phyloP scores from a whole-genome alignment of 2,329 filamentous ascomycete species.

The Fusarium buharicum region DNA sequence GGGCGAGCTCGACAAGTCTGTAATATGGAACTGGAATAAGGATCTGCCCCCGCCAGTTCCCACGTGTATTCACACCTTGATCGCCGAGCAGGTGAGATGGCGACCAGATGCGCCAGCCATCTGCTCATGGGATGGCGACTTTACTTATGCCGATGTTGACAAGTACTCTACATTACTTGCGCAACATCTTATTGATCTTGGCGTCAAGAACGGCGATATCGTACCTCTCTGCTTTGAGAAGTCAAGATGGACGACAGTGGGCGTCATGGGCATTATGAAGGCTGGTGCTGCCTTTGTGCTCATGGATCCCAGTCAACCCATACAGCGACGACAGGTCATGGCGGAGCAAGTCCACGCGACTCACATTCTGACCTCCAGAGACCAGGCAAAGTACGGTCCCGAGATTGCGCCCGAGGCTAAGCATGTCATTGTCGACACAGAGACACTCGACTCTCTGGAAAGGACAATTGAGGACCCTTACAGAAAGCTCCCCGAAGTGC shows the following conservation, averaged over 20 bases:
- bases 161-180: constrained; percentile 40
- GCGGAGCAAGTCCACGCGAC: constrained; percentile 34
- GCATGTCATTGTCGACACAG: constrained; percentile 32
- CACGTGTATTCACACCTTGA: constrained; percentile 42
- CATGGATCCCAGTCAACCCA: constrained; percentile 45
- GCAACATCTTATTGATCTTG: constrained; percentile 33
- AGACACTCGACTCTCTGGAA: constrained; percentile 24
- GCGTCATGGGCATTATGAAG: constrained; percentile 48
- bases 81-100: constrained; percentile 40
- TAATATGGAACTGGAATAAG: constrained; percentile 44
- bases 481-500: constrained; percentile 50
- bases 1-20: constrained; percentile 35
- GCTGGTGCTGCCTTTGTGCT: constrained; percentile 50
- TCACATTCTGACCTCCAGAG: constrained; percentile 36
- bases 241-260: constrained; percentile 46
- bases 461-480: constrained; percentile 25
- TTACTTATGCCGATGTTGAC: constrained; percentile 46
- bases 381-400: constrained; percentile 26
- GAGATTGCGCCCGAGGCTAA: constrained; percentile 37
- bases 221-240: constrained; percentile 50
- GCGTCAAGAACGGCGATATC: constrained; percentile 42
- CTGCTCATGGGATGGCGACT: constrained; percentile 48
- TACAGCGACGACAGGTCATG: constrained; percentile 41
- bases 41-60: constrained; percentile 30
- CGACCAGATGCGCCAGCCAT: constrained; percentile 44